Base-by-base conservation (phyloP, 2,329 filamentous ascomycete genomes). In the Penicillium janthinellum region DNA sequence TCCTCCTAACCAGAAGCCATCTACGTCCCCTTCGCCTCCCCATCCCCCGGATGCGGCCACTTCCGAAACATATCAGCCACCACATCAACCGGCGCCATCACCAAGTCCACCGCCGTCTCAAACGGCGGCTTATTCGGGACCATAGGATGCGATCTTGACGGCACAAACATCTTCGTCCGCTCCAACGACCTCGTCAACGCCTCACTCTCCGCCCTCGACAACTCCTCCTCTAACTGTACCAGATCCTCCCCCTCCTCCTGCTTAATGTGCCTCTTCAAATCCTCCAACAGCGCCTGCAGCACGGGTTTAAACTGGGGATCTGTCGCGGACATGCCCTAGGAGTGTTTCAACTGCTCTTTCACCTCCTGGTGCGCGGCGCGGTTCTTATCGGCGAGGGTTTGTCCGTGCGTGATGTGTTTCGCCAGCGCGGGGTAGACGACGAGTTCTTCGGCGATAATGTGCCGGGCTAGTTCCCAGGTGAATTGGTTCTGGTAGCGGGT, bases 71-170 rank as follows among this genome's bases (percentile, higher is more conserved):
- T 58, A 71, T 88, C 84, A 22, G 75, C 74, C 28, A 88, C 59
- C 54, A 78, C 79, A 70, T 88, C 86, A 17, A 88, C 74, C 0
- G 85, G 85, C 14, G 84, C 83, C 0, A 82, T 75, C 72, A 88
- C 60, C 17, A 88, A 64, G 0, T 82, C 84, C 60, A 78, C 79
- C 0, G 79, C 83, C 0, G 81, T 84, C 75, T 87, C 84, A 64
- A 86, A 86, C 0, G 82, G 83, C 8, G 84, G 84, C 45, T 80
- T 79, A 56, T 82, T 78, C 0, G 81, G 82, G 5, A 80, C 78
- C 17, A 67, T 72, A 0, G 83, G 83, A 69, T 86, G 84, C 48
- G 79, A 81, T 17, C 82, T 77, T 0, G 81, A 73, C 1, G 84
- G 84, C 2, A 82, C 79, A 68, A 87, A 83, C 28, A 73, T 70